phyloP scores from a whole-genome alignment of 2,329 filamentous ascomycete genomes.

The Epichloe gansuensis region DNA sequence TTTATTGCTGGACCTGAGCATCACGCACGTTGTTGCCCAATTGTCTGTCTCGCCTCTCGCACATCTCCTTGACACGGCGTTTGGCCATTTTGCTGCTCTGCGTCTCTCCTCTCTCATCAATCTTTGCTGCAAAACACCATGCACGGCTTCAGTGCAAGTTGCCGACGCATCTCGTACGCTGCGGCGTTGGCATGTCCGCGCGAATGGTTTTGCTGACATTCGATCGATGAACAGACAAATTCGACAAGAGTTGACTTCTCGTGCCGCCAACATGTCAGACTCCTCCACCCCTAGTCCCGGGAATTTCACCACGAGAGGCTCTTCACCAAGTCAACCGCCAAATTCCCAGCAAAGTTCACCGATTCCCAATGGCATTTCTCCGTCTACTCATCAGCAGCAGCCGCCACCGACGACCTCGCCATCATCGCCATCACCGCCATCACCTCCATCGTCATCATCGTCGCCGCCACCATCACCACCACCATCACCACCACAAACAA shows the following conservation, averaged over 20 bases:
- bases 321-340: neutral
- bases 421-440: neutral
- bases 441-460: neutral
- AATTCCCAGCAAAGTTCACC: neutral
- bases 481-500: neutral
- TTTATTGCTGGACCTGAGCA: neutral
- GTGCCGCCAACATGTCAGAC: slow-evolving; percentile 5
- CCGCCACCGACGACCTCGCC: neutral
- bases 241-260: neutral
- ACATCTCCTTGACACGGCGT: neutral
- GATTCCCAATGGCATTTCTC: neutral
- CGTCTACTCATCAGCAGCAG: neutral
- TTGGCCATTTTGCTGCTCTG: neutral
- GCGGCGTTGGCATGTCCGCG: neutral
- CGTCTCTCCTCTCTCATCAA: neutral
- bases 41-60: neutral
- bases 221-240: slow-evolving; percentile 18
- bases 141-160: neutral
- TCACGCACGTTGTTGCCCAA: neutral
- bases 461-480: neutral
- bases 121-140: neutral
- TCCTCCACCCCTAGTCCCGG: neutral
- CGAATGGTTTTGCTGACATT: slow-evolving; percentile 20
- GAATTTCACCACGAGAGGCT: slow-evolving; percentile 15
- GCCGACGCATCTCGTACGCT: neutral